phyloP scores from a whole-genome alignment of 306 rosid genomes.

The Dryas drummondii region DNA sequence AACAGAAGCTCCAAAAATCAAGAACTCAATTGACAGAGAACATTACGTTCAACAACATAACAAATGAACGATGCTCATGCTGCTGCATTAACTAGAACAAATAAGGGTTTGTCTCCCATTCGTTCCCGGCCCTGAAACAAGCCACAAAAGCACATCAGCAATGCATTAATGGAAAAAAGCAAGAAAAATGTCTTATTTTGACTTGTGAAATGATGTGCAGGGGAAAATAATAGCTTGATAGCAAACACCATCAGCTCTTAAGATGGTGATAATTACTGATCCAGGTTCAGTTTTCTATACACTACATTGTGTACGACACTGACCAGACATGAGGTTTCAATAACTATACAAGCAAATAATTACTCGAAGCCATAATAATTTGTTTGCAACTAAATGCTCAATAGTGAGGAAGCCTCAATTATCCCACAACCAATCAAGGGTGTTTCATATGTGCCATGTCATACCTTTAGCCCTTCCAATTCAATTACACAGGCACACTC shows the following conservation, averaged over 20 bases:
- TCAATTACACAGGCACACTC: constrained; percentile 97
- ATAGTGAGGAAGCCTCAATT: background rate
- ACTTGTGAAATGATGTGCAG: background rate
- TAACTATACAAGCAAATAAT: background rate
- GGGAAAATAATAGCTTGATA: background rate
- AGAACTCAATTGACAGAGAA: constrained; percentile 26
- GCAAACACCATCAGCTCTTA: background rate
- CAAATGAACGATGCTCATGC: constrained; percentile 35
- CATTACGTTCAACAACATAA: constrained; percentile 13
- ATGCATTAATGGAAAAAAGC: background rate
- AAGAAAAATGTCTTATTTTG: background rate
- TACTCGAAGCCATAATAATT: background rate
- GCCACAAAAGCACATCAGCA: constrained; percentile 19
- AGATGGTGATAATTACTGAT: too few species aligned
- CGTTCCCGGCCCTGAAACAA: constrained; percentile 76
- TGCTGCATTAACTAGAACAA: constrained; percentile 62
- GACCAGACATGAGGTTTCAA: background rate
- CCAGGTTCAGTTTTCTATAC: background rate
- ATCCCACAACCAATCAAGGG: background rate
- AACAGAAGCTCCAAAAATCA: constrained; percentile 27
- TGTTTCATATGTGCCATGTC: constrained; percentile 9
- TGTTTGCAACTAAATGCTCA: background rate
- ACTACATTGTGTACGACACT: background rate
- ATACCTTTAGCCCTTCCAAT: constrained; percentile 83
- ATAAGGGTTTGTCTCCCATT: constrained; percentile 66